phyloP scores from a whole-genome alignment of 2,329 filamentous ascomycete genomes.

The Diaporthe longicolla region DNA sequence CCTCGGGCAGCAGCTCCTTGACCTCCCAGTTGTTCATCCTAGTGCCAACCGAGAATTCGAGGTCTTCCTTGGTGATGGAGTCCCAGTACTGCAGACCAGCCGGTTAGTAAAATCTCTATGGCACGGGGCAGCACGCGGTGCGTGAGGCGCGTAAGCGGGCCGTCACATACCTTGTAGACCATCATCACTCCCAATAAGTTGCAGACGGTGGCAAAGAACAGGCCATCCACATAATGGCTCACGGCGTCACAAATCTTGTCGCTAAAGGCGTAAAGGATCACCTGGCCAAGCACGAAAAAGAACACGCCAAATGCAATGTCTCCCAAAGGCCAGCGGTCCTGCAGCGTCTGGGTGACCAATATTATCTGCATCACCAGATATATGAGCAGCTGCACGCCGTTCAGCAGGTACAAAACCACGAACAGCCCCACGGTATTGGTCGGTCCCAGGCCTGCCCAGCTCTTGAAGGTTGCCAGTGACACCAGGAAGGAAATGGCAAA shows the following conservation, averaged over 20 bases:
- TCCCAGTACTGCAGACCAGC: slow-evolving; percentile 86
- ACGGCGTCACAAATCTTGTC: slow-evolving; percentile 85
- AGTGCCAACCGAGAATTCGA: slow-evolving; percentile 97
- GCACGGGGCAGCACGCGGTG: background rate
- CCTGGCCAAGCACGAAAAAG: slow-evolving; percentile 93
- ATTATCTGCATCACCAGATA: slow-evolving; percentile 91
- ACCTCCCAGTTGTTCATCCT: slow-evolving; percentile 99
- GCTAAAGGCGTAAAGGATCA: slow-evolving; percentile 92
- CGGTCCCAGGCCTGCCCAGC: slow-evolving; percentile 87
- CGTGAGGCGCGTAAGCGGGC: background rate
- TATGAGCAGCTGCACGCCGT: slow-evolving; percentile 86
- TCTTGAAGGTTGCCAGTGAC: slow-evolving; percentile 91
- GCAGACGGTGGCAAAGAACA: slow-evolving; percentile 95
- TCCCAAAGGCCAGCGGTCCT: slow-evolving; percentile 95
- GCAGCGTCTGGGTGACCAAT: slow-evolving; percentile 88
- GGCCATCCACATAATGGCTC: slow-evolving; percentile 92
- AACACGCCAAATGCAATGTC: slow-evolving; percentile 92
- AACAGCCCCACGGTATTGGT: slow-evolving; percentile 91
- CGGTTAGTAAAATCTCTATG: slow-evolving; percentile 12
- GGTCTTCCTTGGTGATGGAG: slow-evolving; percentile 97
- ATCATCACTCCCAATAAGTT: slow-evolving; percentile 98
- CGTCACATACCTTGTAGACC: slow-evolving; percentile 88
- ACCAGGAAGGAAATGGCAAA: slow-evolving; percentile 91
- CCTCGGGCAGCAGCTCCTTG: slow-evolving; percentile 88
- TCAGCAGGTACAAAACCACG: slow-evolving; percentile 91